Base-by-base conservation (phyloP, 2,329 filamentous ascomycete genomes). In the Stromatinia cepivora region DNA sequence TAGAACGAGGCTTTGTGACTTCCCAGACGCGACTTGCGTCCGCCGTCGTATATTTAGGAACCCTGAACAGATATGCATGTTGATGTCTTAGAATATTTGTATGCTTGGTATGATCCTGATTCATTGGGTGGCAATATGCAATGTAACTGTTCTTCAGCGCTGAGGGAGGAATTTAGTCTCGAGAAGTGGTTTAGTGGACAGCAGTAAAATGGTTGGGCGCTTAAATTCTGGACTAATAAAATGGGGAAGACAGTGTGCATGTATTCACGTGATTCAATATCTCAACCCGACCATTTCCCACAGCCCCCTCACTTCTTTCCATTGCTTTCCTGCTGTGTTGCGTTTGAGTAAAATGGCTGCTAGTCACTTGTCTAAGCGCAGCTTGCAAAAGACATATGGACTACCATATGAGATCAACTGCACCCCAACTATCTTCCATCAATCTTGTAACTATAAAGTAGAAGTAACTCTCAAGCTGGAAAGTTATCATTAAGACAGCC, bases 41-140 rank as follows among this genome's bases (percentile, higher is more conserved):
- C 9, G n/a, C n/a, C 7, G 39, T 17, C 31, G 20, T 36, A 62
- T 17, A 48, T 20, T 34, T 63, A 39, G 46, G 9, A 39, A 63
- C 59, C 45, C 31, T 50, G 59, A 39, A 20, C 5, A 36, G 31
- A 52, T 63, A 28, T 52, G 31, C 58, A 64, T 42, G 46, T 52
- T 36, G 48, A 3, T 64, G 46, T 52, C n/a, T 64, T 34, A n/a
- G 46, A 52, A 25, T 20, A 13, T 6, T 52, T 36, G 20, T 6
- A 52, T 28, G 9, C 46, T 22, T 39, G 28, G n/a, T 39, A 39
- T 63, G 20, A 34, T 36, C 31, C 4, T 42, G 2, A 36, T 50
- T 50, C 59, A 63, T 63, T 63, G 59, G 59, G 13, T 50, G 31
- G 15, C 31, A 17, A 64, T 36, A 53, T 64, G 46, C 59, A 52